Conservation (phyloP, 139 green algal genomes). For the Chlorella sp. region DNA sequence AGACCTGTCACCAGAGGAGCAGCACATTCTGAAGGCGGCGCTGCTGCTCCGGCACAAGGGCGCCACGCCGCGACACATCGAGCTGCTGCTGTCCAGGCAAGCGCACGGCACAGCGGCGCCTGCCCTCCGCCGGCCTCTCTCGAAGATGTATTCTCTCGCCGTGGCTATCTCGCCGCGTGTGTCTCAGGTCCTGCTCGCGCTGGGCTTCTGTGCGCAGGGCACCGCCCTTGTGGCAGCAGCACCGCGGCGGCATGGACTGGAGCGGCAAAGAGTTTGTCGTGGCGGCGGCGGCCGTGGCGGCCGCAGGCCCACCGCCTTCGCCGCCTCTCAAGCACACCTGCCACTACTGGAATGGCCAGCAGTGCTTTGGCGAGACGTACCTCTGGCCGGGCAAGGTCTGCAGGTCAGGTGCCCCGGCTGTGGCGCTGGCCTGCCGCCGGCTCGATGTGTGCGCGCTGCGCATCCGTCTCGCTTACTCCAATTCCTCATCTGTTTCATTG, state of each 20-base stretch:
- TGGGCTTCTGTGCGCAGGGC: neutral
- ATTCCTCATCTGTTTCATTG: neutral
- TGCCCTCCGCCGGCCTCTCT: too few relatives aligned
- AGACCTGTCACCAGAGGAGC: conserved; percentile 39
- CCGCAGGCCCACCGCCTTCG: neutral
- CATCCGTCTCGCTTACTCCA: neutral
- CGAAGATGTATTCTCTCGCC: neutral
- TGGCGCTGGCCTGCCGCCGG: neutral
- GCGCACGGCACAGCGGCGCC: too few relatives aligned
- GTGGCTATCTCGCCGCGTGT: neutral
- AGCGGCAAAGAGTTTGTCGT: conserved; percentile 3
- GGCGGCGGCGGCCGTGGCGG: neutral
- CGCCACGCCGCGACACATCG: neutral
- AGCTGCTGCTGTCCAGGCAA: neutral
- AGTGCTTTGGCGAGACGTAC: conserved; percentile 27
- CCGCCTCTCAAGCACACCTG: conserved; percentile 2
- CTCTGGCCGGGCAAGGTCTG: conserved; percentile 30
- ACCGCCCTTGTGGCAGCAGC: neutral
- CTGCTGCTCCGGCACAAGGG: conserved; percentile 51
- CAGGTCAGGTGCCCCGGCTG: neutral
- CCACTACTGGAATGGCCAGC: conserved; percentile 32
- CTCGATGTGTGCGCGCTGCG: neutral
- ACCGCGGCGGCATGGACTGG: conserved; percentile 24
- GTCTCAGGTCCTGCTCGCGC: neutral
- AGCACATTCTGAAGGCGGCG: conserved; percentile 49